These are phyloP conservation scores for Podila minutissima DNA, from an alignment of 192 early-diverging fungal genomes.

Conservation along the genomic window DNA sequence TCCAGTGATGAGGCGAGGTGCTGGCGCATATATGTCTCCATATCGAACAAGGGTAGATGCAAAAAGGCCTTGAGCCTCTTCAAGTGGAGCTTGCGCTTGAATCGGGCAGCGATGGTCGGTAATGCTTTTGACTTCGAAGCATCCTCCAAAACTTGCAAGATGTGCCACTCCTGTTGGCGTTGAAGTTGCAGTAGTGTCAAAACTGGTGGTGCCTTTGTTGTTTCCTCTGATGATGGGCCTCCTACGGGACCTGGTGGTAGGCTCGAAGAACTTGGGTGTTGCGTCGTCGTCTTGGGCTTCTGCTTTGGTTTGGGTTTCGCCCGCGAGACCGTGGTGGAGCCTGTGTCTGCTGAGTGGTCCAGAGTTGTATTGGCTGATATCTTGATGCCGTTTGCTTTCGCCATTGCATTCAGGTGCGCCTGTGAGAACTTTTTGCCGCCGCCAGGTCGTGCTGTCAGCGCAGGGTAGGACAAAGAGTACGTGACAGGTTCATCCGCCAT, in stretches of 20 bases:
- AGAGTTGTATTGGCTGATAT: neutral
- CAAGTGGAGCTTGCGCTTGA: slow-evolving; percentile 65
- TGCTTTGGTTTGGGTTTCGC: slow-evolving; percentile 19
- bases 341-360: neutral
- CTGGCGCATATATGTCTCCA: slow-evolving; percentile 64
- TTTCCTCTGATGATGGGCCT: slow-evolving; percentile 2
- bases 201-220: slow-evolving; percentile 13
- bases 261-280: neutral
- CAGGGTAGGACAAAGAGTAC: neutral
- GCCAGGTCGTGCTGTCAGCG: slow-evolving; percentile 4
- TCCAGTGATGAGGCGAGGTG: slow-evolving; percentile 45
- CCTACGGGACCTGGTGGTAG: neutral
- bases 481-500: slow-evolving; percentile 26
- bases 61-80: slow-evolving; percentile 70
- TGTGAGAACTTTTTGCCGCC: slow-evolving; percentile 51
- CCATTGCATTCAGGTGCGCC: slow-evolving; percentile 42
- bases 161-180: slow-evolving; percentile 62
- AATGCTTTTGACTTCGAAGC: slow-evolving; percentile 42
- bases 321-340: slow-evolving; percentile 7
- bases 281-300: neutral
- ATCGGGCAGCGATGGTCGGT: slow-evolving; percentile 56
- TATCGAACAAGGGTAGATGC: slow-evolving; percentile 71
- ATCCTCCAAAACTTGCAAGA: slow-evolving; percentile 63
- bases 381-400: slow-evolving; percentile 2
- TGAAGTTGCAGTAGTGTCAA: slow-evolving; percentile 44